Conservation (phyloP, 805 yeast genomes). For the Clavispora vitiphila region DNA sequence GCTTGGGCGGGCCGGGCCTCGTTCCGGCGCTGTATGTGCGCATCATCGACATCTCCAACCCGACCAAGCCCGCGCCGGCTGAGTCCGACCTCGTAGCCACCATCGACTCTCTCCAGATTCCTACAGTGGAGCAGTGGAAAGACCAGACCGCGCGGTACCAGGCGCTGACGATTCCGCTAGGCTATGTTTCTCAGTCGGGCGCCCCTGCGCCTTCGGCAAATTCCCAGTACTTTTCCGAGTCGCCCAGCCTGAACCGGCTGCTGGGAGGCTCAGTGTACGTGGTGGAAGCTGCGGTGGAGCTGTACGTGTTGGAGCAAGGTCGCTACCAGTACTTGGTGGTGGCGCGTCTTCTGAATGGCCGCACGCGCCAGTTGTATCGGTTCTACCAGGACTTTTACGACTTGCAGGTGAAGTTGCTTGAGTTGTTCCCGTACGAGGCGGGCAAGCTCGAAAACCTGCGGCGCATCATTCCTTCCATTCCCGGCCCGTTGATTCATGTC, state of each 20-base stretch:
- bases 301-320: slow-evolving; percentile 76
- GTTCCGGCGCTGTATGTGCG: slow-evolving; percentile 90
- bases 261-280: slow-evolving; percentile 35
- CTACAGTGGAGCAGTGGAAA: slow-evolving; percentile 96
- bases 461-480: slow-evolving; percentile 86
- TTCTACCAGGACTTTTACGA: slow-evolving; percentile 96
- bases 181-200: slow-evolving; percentile 32
- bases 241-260: slow-evolving; percentile 21
- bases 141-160: slow-evolving; percentile 84
- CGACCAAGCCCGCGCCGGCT: slow-evolving; percentile 24
- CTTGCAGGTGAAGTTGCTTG: slow-evolving; percentile 77
- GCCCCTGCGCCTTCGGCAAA: slow-evolving; percentile 30
- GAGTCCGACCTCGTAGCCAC: slow-evolving; percentile 46
- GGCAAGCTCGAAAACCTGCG: slow-evolving; percentile 74
- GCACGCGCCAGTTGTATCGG: slow-evolving; percentile 67
- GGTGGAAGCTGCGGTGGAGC: slow-evolving; percentile 68
- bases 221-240: slow-evolving; percentile 33
- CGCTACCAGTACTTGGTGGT: slow-evolving; percentile 82
- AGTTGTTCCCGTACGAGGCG: slow-evolving; percentile 86
- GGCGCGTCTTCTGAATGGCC: slow-evolving; percentile 66
- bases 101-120: slow-evolving; percentile 65
- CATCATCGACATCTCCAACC: slow-evolving; percentile 64
- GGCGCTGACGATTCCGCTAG: slow-evolving; percentile 78
- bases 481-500: slow-evolving; percentile 91
- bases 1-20: slow-evolving; percentile 95